Conservation (phyloP, 2,329 filamentous ascomycete genomes). For the Rhynchosporium secalis region DNA sequence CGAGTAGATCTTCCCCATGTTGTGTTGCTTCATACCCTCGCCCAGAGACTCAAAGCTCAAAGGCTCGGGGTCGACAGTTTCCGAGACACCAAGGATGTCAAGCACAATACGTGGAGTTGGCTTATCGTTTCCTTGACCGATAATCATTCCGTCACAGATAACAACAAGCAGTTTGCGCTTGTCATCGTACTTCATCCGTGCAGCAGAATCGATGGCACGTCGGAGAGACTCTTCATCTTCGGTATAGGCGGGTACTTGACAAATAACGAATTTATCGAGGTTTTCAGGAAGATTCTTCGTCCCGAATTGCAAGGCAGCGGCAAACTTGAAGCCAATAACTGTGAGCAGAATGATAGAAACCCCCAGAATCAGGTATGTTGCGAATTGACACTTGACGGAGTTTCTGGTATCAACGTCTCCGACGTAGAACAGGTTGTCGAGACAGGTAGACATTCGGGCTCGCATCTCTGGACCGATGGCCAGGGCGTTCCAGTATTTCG, state of each 20-base stretch:
- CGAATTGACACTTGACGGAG: constrained; percentile 80
- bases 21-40: constrained; percentile 95
- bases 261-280: constrained; percentile 97
- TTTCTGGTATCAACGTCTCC: constrained; percentile 89
- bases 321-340: constrained; percentile 93
- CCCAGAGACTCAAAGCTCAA: constrained; percentile 96
- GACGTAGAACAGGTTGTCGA: constrained; percentile 94
- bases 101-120: constrained; percentile 94
- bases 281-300: constrained; percentile 91
- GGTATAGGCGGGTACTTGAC: constrained; percentile 95
- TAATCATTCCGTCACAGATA: constrained; percentile 98
- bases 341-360: constrained; percentile 77
- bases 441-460: constrained; percentile 72
- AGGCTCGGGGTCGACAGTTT: constrained; percentile 90
- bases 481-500: constrained; percentile 77
- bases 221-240: constrained; percentile 97
- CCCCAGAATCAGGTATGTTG: constrained; percentile 84
- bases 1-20: constrained; percentile 99
- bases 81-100: constrained; percentile 93
- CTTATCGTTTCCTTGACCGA: constrained; percentile 95
- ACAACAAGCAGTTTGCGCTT: constrained; percentile 94
- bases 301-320: constrained; percentile 92
- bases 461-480: constrained; percentile 57
- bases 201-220: constrained; percentile 93
- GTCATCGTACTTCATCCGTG: constrained; percentile 94